A percentile compares a stretch with the other conserved stretches of the same genome.
phyloP scores from a whole-genome alignment of 2,329 filamentous ascomycete genomes.

The Grosmannia clavigera region DNA sequence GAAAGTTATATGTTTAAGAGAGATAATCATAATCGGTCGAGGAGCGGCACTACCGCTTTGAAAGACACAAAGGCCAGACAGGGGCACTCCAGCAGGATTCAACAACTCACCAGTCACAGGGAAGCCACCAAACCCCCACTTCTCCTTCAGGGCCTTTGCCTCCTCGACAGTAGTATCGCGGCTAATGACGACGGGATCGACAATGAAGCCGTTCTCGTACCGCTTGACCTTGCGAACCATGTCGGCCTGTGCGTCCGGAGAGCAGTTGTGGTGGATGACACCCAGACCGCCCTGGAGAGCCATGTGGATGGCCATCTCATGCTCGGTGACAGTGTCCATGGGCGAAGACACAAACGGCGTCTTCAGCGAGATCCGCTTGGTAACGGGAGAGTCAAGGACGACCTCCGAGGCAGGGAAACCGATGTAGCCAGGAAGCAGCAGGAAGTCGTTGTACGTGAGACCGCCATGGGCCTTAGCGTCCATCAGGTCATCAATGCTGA shows the following conservation, averaged over 20 bases:
- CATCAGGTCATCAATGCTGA: constrained; percentile 75
- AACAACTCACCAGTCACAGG: constrained; percentile 82
- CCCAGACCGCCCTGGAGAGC: constrained; percentile 77
- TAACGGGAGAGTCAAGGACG: constrained; percentile 77
- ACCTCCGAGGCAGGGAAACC: constrained; percentile 91
- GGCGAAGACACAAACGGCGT: constrained; percentile 94
- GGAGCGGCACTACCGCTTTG: background rate
- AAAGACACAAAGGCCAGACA: background rate
- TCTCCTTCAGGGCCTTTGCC: constrained; percentile 85
- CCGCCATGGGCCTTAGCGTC: constrained; percentile 87
- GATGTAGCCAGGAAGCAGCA: constrained; percentile 93
- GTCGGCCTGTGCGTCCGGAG: constrained; percentile 90
- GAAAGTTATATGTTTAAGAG: constrained; percentile 85
- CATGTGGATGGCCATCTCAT: constrained; percentile 99
- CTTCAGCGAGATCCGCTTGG: constrained; percentile 91
- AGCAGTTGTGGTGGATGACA: constrained; percentile 99
- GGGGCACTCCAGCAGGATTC: background rate
- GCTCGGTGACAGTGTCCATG: constrained; percentile 99
- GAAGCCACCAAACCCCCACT: constrained; percentile 97
- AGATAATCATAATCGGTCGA: constrained; percentile 63
- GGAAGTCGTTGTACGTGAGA: constrained; percentile 97
- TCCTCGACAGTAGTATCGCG: constrained; percentile 81
- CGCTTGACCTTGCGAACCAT: constrained; percentile 99
- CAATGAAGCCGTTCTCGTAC: constrained; percentile 98
- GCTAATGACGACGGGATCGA: constrained; percentile 85